Conservation (phyloP, 495 filamentous ascomycete genomes). For the Penicillium subrubescens region DNA sequence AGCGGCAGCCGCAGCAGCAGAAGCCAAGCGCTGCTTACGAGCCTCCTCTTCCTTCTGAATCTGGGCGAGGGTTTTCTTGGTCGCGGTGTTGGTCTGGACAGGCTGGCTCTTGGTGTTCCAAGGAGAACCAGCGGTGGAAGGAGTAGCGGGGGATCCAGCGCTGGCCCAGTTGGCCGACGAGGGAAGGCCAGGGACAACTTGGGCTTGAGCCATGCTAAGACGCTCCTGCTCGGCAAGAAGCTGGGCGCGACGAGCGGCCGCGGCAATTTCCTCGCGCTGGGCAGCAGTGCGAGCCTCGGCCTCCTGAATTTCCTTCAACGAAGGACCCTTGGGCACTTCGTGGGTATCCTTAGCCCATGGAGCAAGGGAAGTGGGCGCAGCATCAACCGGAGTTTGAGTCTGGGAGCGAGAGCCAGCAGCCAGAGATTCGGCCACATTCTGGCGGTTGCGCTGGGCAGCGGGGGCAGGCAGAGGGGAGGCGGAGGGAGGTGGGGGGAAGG, state of each 20-base stretch:
- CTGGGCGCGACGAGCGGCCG: slow-evolving; percentile 74
- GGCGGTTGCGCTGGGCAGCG: slow-evolving; percentile 78
- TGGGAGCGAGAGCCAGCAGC: slow-evolving; percentile 70
- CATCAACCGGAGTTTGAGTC: slow-evolving; percentile 70
- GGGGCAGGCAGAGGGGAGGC: slow-evolving; percentile 83
- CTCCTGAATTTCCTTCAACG: slow-evolving; percentile 95
- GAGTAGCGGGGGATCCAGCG: slow-evolving; percentile 63
- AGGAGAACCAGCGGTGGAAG: slow-evolving; percentile 52
- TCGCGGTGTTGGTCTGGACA: slow-evolving; percentile 43
- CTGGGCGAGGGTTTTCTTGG: slow-evolving; percentile 91
- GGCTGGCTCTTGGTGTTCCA: slow-evolving; percentile 66
- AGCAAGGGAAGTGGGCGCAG: slow-evolving; percentile 69
- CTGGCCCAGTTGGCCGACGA: slow-evolving; percentile 90
- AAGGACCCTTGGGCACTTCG: slow-evolving; percentile 82
- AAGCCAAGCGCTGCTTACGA: slow-evolving; percentile 71
- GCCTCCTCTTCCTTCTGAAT: slow-evolving; percentile 96
- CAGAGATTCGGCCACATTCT: slow-evolving; percentile 81
- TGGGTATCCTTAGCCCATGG: slow-evolving; percentile 90
- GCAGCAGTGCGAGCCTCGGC: slow-evolving; percentile 93
- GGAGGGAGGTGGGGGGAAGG: slow-evolving; percentile 75
- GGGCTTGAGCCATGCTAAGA: slow-evolving; percentile 63
- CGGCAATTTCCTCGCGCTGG: slow-evolving; percentile 80
- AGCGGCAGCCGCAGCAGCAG: slow-evolving; percentile 58
- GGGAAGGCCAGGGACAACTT: slow-evolving; percentile 72
- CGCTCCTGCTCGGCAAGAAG: slow-evolving; percentile 75